Evolutionary conservation across 108 stramenopile species (phyloP), one percentile per base, ranked within the genome.

Genomic region (Cylindrotheca fusiformis): DNA sequence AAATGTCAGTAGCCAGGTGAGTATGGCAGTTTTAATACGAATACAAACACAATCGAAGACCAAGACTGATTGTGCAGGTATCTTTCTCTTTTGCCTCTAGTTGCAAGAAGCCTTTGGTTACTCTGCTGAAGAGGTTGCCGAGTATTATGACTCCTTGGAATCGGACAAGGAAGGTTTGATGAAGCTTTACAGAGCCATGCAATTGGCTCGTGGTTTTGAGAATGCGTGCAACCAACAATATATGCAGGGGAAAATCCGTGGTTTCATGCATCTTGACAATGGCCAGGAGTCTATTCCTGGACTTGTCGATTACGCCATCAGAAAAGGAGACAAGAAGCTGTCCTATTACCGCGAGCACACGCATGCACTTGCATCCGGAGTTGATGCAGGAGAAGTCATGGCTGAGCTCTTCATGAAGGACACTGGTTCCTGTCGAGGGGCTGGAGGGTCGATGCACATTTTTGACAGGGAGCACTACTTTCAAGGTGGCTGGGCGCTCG

Each of bases 211-310:
- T 49, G 87, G 84, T 53, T 98, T 98, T 61, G 97, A 98, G 65
- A 98, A 98, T 71, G 95, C 97, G 36, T 98, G 97, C 86, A 97
- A 96, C 79, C 96, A 97, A 70, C 88, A 93, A 33, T 98, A 98
- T 85, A 98, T 98, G 97, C 95, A 96, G 61, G 96, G 93, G 32
- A 93, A 90, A 69, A 95, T 95, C 54, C 88, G 97, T 63, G 97
- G 97, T 46, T 98, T 98, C 66, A 98, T 98, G 97, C 97, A 98
- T 80, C 77, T 98, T 53, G 97, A 98, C 71, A 98, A 98, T 66
- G 97, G 97, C 3, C 97, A 98, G 75, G 97, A 98, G 67, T 62
- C 83, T 55, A 94, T 98, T 73, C 96, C 97, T 4, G 97, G 90
- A 32, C 76, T 98, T 21, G 82, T 98, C 5, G 95, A 96, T 33